Conservation (phyloP, 352 stramenopile genomes). For the Phytophthora parvispora region DNA sequence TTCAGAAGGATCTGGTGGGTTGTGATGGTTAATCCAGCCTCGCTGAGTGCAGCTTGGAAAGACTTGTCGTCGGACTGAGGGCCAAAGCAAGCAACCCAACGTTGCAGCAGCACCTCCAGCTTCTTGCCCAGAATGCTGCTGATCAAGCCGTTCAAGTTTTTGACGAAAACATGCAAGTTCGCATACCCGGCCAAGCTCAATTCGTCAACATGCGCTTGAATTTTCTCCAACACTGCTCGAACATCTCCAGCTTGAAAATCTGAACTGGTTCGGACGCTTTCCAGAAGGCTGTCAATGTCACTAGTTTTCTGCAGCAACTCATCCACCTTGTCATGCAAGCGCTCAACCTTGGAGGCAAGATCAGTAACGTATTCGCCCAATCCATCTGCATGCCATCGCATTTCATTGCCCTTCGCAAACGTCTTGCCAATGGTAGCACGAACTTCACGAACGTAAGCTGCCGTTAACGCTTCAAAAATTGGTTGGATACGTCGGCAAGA, state of each 20-base stretch:
- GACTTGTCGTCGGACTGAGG: conserved; percentile 70
- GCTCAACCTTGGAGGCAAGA: conserved; percentile 94
- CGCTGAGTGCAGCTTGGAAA: conserved; percentile 55
- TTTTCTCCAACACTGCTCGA: conserved; percentile 78
- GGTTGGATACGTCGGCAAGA: conserved; percentile 84
- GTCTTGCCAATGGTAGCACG: conserved; percentile 91
- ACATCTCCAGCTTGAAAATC: conserved; percentile 66
- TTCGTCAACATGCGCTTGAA: conserved; percentile 96
- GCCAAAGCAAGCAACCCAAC: conserved; percentile 81
- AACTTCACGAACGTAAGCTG: conserved; percentile 84
- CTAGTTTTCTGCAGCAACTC: conserved; percentile 95
- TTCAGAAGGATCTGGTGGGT: conserved; percentile 96
- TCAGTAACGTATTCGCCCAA: conserved; percentile 90
- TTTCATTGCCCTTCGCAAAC: conserved; percentile 91
- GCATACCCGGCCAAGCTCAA: conserved; percentile 96
- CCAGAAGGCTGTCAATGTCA: conserved; percentile 94
- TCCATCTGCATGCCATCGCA: conserved; percentile 90
- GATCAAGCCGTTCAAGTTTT: conserved; percentile 92
- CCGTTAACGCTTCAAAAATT: conserved; percentile 84
- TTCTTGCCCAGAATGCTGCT: conserved; percentile 87
- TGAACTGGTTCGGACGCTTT: conserved; percentile 66
- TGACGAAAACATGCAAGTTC: conserved; percentile 94
- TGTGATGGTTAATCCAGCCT: conserved; percentile 51
- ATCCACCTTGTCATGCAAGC: conserved; percentile 99
- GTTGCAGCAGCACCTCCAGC: conserved; percentile 65